phyloP scores from a whole-genome alignment of 2,329 filamentous ascomycete species.

The Penicillium corylophilum region DNA sequence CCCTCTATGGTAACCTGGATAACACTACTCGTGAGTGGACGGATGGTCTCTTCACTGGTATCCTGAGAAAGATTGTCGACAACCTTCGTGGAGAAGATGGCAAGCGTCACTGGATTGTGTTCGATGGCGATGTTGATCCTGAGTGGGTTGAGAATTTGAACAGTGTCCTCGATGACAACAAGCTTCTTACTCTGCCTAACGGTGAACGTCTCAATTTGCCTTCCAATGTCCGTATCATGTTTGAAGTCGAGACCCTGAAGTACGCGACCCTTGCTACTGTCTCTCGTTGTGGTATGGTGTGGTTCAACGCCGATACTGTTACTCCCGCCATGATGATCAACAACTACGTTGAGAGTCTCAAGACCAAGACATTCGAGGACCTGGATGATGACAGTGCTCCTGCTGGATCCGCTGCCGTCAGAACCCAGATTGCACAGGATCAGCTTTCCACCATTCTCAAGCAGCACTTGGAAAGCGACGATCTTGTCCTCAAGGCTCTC shows the following conservation, averaged over 20 bases:
- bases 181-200: conserved; percentile 92
- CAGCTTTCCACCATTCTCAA: conserved; percentile 78
- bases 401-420: conserved; percentile 71
- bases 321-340: conserved; percentile 87
- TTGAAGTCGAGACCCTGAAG: conserved; percentile 96
- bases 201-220: conserved; percentile 96
- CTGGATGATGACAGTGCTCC: conserved; percentile 86
- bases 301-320: conserved; percentile 98
- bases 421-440: conserved; percentile 74
- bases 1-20: conserved; percentile 91
- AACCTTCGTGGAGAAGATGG: conserved; percentile 95
- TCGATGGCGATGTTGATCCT: conserved; percentile 97
- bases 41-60: conserved; percentile 96
- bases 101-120: conserved; percentile 99
- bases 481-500: conserved; percentile 77
- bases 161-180: conserved; percentile 98
- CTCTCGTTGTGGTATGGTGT: conserved; percentile 99
- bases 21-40: conserved; percentile 98
- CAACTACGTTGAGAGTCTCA: conserved; percentile 83
- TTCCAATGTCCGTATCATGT: conserved; percentile 97
- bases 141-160: conserved; percentile 99
- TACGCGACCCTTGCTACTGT: conserved; percentile 98
- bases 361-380: conserved; percentile 84
- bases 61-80: conserved; percentile 96
- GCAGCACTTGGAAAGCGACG: conserved; percentile 71